A percentile compares a stretch with the other conserved stretches of the same genome.
These are phyloP conservation scores for Citeromyces hawaiiensis DNA, from an alignment of 1,139 yeast species.

Conservation along the genomic window DNA sequence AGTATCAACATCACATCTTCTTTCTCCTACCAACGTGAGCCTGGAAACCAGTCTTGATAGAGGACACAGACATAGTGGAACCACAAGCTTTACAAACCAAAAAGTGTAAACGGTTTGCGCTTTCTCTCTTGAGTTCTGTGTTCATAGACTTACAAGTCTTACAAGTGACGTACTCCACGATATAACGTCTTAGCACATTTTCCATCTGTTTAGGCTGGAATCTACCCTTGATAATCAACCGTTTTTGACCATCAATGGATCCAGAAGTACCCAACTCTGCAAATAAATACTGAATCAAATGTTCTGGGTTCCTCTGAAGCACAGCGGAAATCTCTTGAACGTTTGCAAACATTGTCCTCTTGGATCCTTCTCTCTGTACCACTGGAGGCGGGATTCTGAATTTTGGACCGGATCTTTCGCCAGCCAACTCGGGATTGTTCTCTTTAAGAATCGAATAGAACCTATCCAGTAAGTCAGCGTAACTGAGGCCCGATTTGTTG, in stretches of 20 bases:
- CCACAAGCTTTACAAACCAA: constrained; percentile 98
- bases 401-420: constrained; percentile 86
- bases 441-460: constrained; percentile 78
- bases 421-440: constrained; percentile 96
- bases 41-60: constrained; percentile 99
- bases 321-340: constrained; percentile 91
- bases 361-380: constrained; percentile 94
- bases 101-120: constrained; percentile 91
- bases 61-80: constrained; percentile 90
- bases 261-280: constrained; percentile 99
- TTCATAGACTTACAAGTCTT: constrained; percentile 98
- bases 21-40: constrained; percentile 81
- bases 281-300: constrained; percentile 88
- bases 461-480: constrained; percentile 65
- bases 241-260: constrained; percentile 94
- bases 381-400: constrained; percentile 97
- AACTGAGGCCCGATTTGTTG: constrained; percentile 51
- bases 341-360: constrained; percentile 91
- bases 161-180: constrained; percentile 94
- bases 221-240: constrained; percentile 94
- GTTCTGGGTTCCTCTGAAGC: constrained; percentile 94
- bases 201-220: constrained; percentile 97
- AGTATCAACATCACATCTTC: constrained; percentile 21
- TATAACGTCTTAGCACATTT: constrained; percentile 90
- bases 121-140: constrained; percentile 90